Conservation (phyloP, 192 early-diverging fungal species). For the Linnemannia zychae region DNA sequence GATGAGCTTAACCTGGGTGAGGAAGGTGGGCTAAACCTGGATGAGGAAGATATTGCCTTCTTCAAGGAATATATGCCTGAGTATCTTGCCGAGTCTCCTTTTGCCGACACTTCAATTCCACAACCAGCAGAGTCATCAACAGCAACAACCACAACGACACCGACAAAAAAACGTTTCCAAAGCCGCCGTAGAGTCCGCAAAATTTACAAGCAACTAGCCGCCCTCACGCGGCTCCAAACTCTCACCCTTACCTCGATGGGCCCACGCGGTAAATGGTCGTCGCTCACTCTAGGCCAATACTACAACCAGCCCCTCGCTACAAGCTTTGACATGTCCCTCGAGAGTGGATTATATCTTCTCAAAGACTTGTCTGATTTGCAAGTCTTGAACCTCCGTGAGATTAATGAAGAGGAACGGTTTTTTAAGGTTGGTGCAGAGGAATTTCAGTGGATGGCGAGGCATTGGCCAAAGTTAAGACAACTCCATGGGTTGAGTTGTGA, state of each 20-base stretch:
- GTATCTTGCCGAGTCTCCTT: too few relatives aligned
- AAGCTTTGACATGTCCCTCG: not conserved
- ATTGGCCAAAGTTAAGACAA: not conserved
- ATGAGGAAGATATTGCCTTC: not conserved
- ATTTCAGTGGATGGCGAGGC: not conserved
- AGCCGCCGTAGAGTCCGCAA: not conserved
- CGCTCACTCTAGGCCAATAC: too few relatives aligned
- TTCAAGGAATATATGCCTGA: not conserved
- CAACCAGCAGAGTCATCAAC: not conserved
- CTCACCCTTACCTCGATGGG: not conserved
- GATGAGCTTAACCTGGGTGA: not conserved
- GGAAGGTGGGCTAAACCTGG: not conserved
- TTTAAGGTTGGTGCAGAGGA: not conserved
- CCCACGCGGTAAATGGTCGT: not conserved
- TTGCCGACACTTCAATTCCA: too few relatives aligned
- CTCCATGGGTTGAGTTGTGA: not conserved
- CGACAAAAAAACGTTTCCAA: not conserved
- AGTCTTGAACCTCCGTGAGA: too few relatives aligned
- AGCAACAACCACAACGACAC: not conserved
- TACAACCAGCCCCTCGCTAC: not conserved
- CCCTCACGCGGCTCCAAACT: not conserved
- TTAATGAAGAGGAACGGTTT: not conserved
- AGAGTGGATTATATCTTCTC: not conserved
- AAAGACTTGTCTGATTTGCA: not conserved
- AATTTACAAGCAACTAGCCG: not conserved